Base-by-base conservation (phyloP, 495 filamentous ascomycete species). In the Trichoderma asperelloides region DNA sequence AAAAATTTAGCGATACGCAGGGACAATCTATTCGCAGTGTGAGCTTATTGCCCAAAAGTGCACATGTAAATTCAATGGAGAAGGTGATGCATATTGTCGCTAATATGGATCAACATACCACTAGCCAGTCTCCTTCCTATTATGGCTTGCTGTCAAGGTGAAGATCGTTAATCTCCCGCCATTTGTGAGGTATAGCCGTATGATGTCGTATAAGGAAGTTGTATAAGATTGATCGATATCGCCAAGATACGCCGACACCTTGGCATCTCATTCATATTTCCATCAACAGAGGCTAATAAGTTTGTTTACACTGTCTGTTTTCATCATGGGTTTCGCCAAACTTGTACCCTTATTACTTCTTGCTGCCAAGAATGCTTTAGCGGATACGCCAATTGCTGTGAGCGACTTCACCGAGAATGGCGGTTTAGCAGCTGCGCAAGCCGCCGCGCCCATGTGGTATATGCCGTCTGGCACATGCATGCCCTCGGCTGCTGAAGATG, bases 381-480 rank as follows among this genome's bases (percentile, higher is more conserved):
- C 55, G 12, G n/a, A 60, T 25, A 60, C 55, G 3, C 55, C 55
- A 2, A 60, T 60, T 60, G 25, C 27, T 25, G 23, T 18, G 0
- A 30, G 55, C 55, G 27, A 60, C 55, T 60, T 60, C 55, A 28
- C 55, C 25, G 3, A 60, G 27, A 60, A 60, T 30, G 27, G 27
- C 2, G 55, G 55, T 30, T 21, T 60, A 30, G 55, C 25, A 12
- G 55, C 55, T 21, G 55, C 55, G 27, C 23, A 28, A 13, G 25
- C 27, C 13, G 55, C 55, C 23, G 55, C 55, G 8, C 55, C 55
- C 30, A 60, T 60, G 55, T 60, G 55, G 55, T 60, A 60, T 13
- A 33, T 60, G 55, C 16, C 55, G 16, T 60, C 55, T 13, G 55
- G 55, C 55, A 60, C 55, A 12, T 60, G 55, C 55, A 60, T 60